Conservation (phyloP, 495 filamentous ascomycete species). For the Hypoxylon rickii region DNA sequence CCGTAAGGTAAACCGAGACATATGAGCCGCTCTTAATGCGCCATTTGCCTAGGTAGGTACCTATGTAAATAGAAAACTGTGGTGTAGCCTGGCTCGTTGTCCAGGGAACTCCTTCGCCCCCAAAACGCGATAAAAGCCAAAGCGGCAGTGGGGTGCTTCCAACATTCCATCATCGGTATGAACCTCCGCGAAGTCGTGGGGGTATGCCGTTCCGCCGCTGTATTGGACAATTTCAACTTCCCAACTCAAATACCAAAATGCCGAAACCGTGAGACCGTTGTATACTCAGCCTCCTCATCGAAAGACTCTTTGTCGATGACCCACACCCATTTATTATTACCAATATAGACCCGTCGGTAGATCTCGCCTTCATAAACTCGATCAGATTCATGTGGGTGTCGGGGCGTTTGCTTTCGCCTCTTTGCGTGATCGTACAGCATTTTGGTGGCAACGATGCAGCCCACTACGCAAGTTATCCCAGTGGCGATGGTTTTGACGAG, state of each 20-base stretch:
- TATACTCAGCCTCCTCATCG: neutral
- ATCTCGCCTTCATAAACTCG: neutral
- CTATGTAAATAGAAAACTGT: no score
- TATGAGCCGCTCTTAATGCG: no score
- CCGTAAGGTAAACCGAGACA: no score
- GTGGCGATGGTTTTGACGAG: neutral
- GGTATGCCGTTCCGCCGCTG: no score
- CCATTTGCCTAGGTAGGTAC: no score
- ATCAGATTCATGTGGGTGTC: neutral
- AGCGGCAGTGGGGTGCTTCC: no score
- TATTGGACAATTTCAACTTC: no score
- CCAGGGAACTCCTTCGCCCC: no score
- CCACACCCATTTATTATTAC: neutral
- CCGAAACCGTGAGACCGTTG: neutral
- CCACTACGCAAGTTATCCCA: neutral
- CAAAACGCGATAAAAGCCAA: no score
- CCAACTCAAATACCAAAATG: neutral
- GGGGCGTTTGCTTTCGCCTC: neutral
- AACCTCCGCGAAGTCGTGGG: no score
- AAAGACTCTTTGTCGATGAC: neutral
- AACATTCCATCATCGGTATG: no score
- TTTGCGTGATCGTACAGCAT: neutral
- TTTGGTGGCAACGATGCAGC: neutral
- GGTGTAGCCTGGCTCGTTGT: no score
- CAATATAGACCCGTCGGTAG: neutral